Evolutionary conservation across 2,329 filamentous ascomycete genomes (phyloP), one percentile per base, ranked within the genome.

Genomic region (Rhinocladiella similis): DNA sequence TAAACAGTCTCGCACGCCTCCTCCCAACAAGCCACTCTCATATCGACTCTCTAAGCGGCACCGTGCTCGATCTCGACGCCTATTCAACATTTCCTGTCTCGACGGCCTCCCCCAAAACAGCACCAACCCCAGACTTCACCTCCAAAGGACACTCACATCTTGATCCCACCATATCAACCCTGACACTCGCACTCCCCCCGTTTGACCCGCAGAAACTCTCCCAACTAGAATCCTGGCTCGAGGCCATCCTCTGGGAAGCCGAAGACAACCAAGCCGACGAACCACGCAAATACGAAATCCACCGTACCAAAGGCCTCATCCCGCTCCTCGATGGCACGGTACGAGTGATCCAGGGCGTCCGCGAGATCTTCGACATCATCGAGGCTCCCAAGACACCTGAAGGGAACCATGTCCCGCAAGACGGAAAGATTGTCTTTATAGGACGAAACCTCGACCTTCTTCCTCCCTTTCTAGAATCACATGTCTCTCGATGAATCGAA

Each of bases 311-410:
- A 70, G 93, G 91, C 0, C 84, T 90, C 2, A 72, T 97, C 5
- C 77, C 83, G 0, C 77, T 93, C 16, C 68, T 75, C 0, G 79
- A 86, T 53, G 90, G 90, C 1, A 76, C 78, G 0, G 76, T 85
- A 42, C 89, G 90, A 69, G 84, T 97, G 61, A 80, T 97, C 6
- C 94, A 99, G 71, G 94, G 92, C 1, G 94, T 99, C 1, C 79
- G 93, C 51, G 93, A 97, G 66, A 83, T 97, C 14, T 99, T 97
- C 71, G 94, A 99, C 67, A 88, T 97, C 20, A 83, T 90, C 20
- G 91, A 96, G 63, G 13, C 54, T 1, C 54, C 59, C 14, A 47
- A 52, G 6, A 5, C 54, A 12, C 76, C 52, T 16, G 54, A 57
- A 45, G 64, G 29, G 10, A 33, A 67, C 13, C 65, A 69, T 36